Conservation (phyloP, 1,284 basidiomycete species). For the Trichosporon inkin region DNA sequence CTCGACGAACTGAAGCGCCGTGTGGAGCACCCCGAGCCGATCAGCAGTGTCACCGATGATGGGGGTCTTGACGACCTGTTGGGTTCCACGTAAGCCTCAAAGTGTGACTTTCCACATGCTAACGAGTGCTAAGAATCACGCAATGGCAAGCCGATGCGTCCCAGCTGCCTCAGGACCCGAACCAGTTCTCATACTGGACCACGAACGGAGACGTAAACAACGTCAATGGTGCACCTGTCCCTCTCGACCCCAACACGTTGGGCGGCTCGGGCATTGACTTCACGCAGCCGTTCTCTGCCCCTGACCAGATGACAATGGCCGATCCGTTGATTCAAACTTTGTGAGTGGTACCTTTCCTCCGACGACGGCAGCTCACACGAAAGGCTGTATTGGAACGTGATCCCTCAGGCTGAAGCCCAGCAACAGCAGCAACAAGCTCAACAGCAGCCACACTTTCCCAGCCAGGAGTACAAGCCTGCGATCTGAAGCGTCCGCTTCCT, state of each 20-base stretch:
- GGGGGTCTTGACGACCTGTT: conserved; percentile 11
- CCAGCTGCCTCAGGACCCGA: conserved; percentile 1
- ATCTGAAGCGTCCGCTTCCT: too few species aligned
- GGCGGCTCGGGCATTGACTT: conserved; percentile 4
- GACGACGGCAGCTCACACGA: conserved; percentile 12
- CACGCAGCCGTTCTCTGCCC: neutral
- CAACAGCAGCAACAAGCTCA: conserved; percentile 1
- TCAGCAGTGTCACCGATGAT: neutral
- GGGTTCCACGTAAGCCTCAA: conserved; percentile 4
- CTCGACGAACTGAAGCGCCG: conserved; percentile 17
- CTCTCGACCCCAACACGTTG: conserved; percentile 3
- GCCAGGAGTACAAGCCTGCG: too few species aligned
- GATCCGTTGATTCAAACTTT: conserved; percentile 24
- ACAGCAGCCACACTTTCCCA: neutral
- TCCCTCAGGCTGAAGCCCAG: conserved; percentile 13
- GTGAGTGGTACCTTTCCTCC: conserved; percentile 13
- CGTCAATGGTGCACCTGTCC: neutral
- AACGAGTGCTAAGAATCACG: neutral
- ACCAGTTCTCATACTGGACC: conserved; percentile 4
- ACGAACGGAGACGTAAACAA: conserved; percentile 1
- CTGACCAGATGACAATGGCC: conserved; percentile 17
- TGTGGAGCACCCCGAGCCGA: conserved; percentile 13
- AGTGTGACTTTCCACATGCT: neutral
- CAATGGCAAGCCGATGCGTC: conserved; percentile 1
- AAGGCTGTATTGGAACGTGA: conserved; percentile 26